Base-by-base conservation (phyloP, 2,329 filamentous ascomycete genomes). In the Mycocentrospora acerina region DNA sequence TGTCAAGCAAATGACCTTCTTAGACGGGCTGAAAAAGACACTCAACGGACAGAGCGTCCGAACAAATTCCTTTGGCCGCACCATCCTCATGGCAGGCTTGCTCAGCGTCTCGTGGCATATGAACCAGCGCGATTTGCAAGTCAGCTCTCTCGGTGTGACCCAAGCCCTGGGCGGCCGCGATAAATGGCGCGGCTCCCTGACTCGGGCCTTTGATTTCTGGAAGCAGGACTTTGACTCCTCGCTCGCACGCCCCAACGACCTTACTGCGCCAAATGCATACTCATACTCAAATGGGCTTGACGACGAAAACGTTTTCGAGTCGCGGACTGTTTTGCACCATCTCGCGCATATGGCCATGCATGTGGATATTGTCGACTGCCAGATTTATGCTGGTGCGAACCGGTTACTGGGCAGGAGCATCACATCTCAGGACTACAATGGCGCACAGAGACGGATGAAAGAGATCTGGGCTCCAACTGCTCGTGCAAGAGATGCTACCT, bases 341-440 rank as follows among this genome's bases (percentile, higher is more conserved):
- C 75, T 98, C 10, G 93, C 93, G 0, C 93, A 97, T 66, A 96
- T 98, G 88, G 89, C 90, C 3, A 95, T 95, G 79, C 90, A 97
- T 60, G 90, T 95, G 16, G 91, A 97, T 60, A 89, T 97, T 37
- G 88, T 95, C n/a, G 91, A 97, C 65, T 91, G 90, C 58, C 91
- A 97, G 68, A 94, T 97, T 51, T 96, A 93, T 65, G 93, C 91
- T 4, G 84, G 90, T 7, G 89, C 91, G 1, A 88, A 85, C 53
- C 79, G 90, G 19, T 77, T 96, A 2, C 80, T 97, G 4, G 91
- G 93, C 15, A 83, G 91, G 31, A 83, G 85, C 1, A 94, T 97
- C 44, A 90, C 88, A 1, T 76, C 81, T 2, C 82, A 88, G 46
- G 93, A 97, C 67, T 84, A 93, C 40, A 83, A 78, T 47, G 85